Evolutionary conservation across 2,329 filamentous ascomycete genomes (phyloP).

Genomic region (Herpomyces periplanetae): DNA sequence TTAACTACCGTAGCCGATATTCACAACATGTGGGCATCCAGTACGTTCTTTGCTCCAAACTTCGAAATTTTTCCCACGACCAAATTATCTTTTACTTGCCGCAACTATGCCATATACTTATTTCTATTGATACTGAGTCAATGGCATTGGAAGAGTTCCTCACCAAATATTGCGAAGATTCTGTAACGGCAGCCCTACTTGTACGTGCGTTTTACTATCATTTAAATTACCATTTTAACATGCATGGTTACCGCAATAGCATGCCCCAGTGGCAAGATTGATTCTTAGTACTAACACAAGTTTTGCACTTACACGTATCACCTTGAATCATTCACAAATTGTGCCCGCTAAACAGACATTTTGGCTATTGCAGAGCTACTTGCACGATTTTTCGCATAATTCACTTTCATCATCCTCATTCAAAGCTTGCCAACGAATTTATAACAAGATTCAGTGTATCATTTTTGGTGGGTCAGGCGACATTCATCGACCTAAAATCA

Average conservation of each 20-base stretch:
- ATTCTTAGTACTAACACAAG: no score
- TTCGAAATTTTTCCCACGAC: constrained; percentile 57
- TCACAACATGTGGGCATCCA: constrained; percentile 64
- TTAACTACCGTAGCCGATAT: constrained; percentile 20
- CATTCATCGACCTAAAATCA: constrained; percentile 28
- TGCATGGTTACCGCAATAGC: no score
- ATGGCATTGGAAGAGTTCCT: constrained; percentile 68
- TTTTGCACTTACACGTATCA: constrained; percentile 1
- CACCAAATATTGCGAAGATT: constrained; percentile 50
- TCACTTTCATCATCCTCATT: constrained; percentile 38
- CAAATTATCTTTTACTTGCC: constrained; percentile 76
- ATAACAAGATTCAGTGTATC: constrained; percentile 59
- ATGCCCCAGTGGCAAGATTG: no score
- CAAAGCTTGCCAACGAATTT: constrained; percentile 41
- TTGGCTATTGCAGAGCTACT: constrained; percentile 60
- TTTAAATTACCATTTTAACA: constrained; percentile 1
- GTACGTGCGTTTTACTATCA: constrained; percentile 12
- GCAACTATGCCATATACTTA: constrained; percentile 45
- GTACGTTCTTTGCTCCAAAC: constrained; percentile 54
- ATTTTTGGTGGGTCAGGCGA: constrained; percentile 38
- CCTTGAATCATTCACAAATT: constrained; percentile 1
- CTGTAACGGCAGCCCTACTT: constrained; percentile 41
- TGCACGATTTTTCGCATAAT: constrained; percentile 35
- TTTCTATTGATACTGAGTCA: constrained; percentile 60
- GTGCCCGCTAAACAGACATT: constrained; percentile 42